phyloP scores from a whole-genome alignment of 441 rosid species.

The Adansonia gregorii region DNA sequence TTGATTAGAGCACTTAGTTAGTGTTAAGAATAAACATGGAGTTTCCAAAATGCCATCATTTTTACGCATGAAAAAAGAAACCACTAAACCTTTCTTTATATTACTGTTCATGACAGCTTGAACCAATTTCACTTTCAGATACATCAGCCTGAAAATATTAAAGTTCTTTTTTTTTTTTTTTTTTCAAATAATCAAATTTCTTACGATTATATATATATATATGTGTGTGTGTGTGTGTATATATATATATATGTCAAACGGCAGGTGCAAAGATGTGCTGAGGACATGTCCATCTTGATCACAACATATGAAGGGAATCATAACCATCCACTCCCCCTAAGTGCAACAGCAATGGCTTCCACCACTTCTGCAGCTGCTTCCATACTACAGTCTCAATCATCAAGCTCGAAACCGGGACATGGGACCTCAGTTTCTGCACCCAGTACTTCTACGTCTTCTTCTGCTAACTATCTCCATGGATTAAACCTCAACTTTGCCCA shows the following conservation, averaged over 20 bases:
- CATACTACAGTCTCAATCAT: conserved; percentile 70
- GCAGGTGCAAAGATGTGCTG: conserved; percentile 86
- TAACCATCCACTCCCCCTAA: conserved; percentile 70
- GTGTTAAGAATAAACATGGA: background rate
- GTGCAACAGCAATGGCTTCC: conserved; percentile 91
- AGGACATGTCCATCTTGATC: conserved; percentile 78
- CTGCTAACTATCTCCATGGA: conserved; percentile 46
- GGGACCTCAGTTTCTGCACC: conserved; percentile 22
- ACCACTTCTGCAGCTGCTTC: conserved; percentile 86
- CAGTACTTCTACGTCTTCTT: conserved; percentile 21
- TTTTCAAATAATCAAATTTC: background rate
- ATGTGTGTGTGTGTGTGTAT: too few species aligned
- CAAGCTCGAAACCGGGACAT: conserved; percentile 45
- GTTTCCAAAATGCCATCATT: conserved; percentile 1
- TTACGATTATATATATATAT: background rate
- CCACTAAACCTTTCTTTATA: background rate
- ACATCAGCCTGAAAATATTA: background rate
- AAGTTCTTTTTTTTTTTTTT: background rate
- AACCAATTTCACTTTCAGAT: background rate
- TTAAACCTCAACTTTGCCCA: conserved; percentile 50
- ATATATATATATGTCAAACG: background rate
- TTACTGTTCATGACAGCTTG: background rate
- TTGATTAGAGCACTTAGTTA: background rate
- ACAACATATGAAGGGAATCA: conserved; percentile 89
- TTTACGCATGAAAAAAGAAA: background rate